Evolutionary conservation across 2,329 filamentous ascomycete species (phyloP).

Genomic region (Apiospora phragmitis): DNA sequence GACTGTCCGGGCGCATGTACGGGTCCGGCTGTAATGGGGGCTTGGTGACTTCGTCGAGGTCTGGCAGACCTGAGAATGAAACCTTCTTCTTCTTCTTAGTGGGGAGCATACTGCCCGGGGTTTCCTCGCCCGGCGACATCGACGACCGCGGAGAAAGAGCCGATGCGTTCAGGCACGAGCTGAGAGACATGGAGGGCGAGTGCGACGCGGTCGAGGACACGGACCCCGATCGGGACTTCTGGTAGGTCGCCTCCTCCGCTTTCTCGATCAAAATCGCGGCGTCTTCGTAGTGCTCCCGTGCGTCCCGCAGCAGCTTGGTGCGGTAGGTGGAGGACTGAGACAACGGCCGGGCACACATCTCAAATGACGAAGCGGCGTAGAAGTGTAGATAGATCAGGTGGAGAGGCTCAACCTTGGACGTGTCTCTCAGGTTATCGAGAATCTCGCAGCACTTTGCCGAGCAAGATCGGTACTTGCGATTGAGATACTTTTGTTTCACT

Average conservation of each 20-base stretch:
- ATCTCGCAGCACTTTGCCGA: slow-evolving; percentile 54
- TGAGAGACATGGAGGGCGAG: slow-evolving; percentile 43
- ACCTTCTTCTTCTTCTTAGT: slow-evolving; percentile 44
- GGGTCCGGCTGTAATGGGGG: slow-evolving; percentile 40
- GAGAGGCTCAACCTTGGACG: slow-evolving; percentile 47
- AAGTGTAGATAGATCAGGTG: slow-evolving; percentile 62
- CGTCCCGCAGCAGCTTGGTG: slow-evolving; percentile 49
- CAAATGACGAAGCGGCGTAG: slow-evolving; percentile 61
- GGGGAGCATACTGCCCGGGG: slow-evolving; percentile 21
- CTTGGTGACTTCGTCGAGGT: slow-evolving; percentile 28
- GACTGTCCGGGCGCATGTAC: slow-evolving; percentile 58
- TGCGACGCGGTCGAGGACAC: slow-evolving; percentile 46
- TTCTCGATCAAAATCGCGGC: slow-evolving; percentile 49
- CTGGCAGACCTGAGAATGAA: slow-evolving; percentile 37
- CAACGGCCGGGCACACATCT: slow-evolving; percentile 54
- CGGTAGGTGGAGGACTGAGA: slow-evolving; percentile 47
- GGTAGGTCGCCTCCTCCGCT: slow-evolving; percentile 42
- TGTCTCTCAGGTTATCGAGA: slow-evolving; percentile 47
- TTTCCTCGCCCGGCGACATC: slow-evolving; percentile 35
- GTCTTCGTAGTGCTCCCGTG: slow-evolving; percentile 51
- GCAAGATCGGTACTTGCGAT: slow-evolving; percentile 53
- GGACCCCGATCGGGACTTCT: slow-evolving; percentile 45
- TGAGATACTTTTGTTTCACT: slow-evolving; percentile 54
- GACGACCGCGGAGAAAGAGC: slow-evolving; percentile 46
- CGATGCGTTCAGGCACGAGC: slow-evolving; percentile 33